These are phyloP conservation scores for Coffea eugenioides DNA, from an alignment of 257 asterid species.

Conservation along the genomic window DNA sequence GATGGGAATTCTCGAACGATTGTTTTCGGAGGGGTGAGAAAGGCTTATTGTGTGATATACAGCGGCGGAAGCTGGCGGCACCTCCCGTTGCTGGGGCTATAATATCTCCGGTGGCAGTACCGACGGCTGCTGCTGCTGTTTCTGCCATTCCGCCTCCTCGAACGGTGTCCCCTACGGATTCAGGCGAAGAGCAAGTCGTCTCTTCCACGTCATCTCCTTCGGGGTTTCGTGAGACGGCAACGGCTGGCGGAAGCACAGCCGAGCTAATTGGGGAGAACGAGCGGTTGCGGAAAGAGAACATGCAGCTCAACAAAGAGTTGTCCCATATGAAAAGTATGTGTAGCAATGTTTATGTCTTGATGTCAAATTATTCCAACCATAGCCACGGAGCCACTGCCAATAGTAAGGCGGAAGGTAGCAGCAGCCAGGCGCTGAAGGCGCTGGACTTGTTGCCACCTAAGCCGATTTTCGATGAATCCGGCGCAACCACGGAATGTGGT, in stretches of 20 bases:
- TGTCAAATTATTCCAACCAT: slow-evolving; percentile 48
- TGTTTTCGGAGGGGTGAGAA: slow-evolving; percentile 73
- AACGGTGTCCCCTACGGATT: slow-evolving; percentile 53
- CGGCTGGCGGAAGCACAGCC: slow-evolving; percentile 36
- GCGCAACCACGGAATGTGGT: slow-evolving; percentile 17
- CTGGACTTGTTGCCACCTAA: slow-evolving; percentile 59
- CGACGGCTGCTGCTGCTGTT: slow-evolving; percentile 7
- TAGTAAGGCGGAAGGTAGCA: slow-evolving; percentile 31
- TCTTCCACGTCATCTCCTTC: slow-evolving; percentile 61
- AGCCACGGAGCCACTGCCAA: slow-evolving; percentile 1
- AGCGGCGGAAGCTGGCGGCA: slow-evolving; percentile 62
- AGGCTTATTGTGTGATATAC: slow-evolving; percentile 64
- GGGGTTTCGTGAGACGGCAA: slow-evolving; percentile 17
- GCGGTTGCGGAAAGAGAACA: slow-evolving; percentile 61
- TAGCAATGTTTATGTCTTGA: slow-evolving; percentile 51
- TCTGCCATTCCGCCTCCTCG: neutral
- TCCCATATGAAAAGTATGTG: slow-evolving; percentile 67
- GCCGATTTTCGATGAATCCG: slow-evolving; percentile 34
- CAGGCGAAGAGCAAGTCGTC: slow-evolving; percentile 77
- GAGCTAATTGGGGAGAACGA: slow-evolving; percentile 84
- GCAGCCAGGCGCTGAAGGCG: slow-evolving; percentile 21
- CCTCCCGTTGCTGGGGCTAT: slow-evolving; percentile 11
- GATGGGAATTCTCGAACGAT: slow-evolving; percentile 94
- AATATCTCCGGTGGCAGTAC: slow-evolving; percentile 9
- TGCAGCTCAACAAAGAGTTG: slow-evolving; percentile 71